These are phyloP conservation scores for Geopyxis carbonaria DNA, from an alignment of 495 filamentous ascomycete genomes.

Conservation along the genomic window DNA sequence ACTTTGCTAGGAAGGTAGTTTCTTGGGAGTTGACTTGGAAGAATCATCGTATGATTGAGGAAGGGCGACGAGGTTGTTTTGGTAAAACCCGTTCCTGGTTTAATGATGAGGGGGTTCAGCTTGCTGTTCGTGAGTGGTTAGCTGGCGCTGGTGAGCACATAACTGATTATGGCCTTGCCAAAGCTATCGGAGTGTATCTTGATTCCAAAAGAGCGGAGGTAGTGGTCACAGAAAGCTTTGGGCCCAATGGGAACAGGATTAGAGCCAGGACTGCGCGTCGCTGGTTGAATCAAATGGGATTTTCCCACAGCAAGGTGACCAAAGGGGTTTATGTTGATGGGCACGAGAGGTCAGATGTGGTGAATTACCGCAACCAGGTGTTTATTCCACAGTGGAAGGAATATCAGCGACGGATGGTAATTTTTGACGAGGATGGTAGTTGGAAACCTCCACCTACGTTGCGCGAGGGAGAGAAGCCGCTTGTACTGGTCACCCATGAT, in stretches of 20 bases:
- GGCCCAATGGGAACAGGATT: background rate
- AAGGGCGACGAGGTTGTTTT: slow-evolving; percentile 1
- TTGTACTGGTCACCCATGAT: slow-evolving; percentile 6
- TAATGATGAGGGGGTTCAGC: slow-evolving; percentile 4
- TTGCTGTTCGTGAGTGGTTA: slow-evolving; percentile 1
- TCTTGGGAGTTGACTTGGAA: slow-evolving; percentile 1
- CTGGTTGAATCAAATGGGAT: background rate
- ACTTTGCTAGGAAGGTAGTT: slow-evolving; percentile 4
- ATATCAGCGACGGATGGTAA: background rate
- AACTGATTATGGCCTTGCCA: background rate
- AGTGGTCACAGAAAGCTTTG: background rate
- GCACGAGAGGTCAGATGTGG: background rate
- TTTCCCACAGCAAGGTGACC: background rate
- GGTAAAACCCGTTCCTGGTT: slow-evolving; percentile 2
- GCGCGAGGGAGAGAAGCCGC: background rate
- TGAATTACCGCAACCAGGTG: background rate
- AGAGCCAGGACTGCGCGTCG: background rate
- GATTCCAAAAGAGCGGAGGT: background rate
- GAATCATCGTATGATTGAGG: background rate
- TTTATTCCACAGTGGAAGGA: background rate
- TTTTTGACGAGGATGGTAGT: background rate
- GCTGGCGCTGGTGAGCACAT: background rate
- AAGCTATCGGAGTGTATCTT: background rate
- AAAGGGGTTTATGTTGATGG: slow-evolving; percentile 9
- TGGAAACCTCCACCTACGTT: background rate